Evolutionary conservation across 1,139 yeast genomes (phyloP).

Genomic region (Entelexis paramagnoliae): DNA sequence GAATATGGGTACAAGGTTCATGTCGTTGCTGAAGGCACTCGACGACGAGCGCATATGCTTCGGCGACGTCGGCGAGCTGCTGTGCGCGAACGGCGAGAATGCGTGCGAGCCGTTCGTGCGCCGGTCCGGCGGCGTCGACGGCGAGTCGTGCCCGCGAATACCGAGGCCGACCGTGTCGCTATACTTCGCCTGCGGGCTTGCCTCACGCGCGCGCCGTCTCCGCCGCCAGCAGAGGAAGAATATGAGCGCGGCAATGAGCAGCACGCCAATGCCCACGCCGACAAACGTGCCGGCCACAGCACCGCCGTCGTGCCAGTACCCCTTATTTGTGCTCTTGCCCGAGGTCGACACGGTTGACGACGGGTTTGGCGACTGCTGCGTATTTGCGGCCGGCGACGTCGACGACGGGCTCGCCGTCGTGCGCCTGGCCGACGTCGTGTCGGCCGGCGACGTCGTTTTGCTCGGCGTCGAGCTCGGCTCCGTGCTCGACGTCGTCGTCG

Average conservation of each 20-base stretch:
- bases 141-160: slow-evolving; percentile 13
- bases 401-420: slow-evolving; percentile 20
- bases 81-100: slow-evolving; percentile 13
- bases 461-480: slow-evolving; percentile 18
- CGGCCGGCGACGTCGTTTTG: no score
- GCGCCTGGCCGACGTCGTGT: slow-evolving; percentile 18
- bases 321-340: slow-evolving; percentile 26
- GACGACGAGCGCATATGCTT: slow-evolving; percentile 6
- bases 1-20: slow-evolving; percentile 42
- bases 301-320: slow-evolving; percentile 47
- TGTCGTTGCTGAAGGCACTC: slow-evolving; percentile 22
- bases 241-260: slow-evolving; percentile 32
- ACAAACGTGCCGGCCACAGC: slow-evolving; percentile 68
- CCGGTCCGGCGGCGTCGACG: neutral
- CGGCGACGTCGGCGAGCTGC: slow-evolving; percentile 4
- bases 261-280: slow-evolving; percentile 50
- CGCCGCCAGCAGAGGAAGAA: slow-evolving; percentile 26
- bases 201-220: slow-evolving; percentile 15
- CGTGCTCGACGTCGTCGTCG: slow-evolving; percentile 15
- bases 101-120: slow-evolving; percentile 12
- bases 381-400: slow-evolving; percentile 14
- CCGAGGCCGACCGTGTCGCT: slow-evolving; percentile 18
- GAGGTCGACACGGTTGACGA: slow-evolving; percentile 20
- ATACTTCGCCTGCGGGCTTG: slow-evolving; percentile 15
- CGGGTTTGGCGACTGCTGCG: slow-evolving; percentile 23